Conservation (phyloP, 1,284 basidiomycete genomes). For the Ceratobasidium sp. region DNA sequence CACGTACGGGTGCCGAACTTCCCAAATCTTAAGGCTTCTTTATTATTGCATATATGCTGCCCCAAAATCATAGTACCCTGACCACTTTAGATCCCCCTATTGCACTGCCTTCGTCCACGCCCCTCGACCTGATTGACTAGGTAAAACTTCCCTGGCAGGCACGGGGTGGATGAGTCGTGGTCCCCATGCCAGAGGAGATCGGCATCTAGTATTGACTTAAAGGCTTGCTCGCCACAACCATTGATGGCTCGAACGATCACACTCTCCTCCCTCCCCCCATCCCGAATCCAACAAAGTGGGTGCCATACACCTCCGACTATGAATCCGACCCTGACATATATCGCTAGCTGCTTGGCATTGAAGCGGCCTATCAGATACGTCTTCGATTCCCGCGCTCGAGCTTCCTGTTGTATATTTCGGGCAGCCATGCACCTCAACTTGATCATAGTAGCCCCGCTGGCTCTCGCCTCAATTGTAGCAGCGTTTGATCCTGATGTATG, state of each 20-base stretch:
- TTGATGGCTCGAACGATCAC: neutral
- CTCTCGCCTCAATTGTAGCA: slow-evolving; percentile 3
- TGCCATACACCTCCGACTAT: neutral
- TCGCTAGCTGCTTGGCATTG: too few relatives aligned
- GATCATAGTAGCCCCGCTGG: neutral
- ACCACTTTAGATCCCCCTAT: neutral
- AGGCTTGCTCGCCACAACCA: neutral
- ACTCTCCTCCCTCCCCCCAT: neutral
- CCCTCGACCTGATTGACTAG: neutral
- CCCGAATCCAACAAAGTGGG: neutral
- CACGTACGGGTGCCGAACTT: neutral
- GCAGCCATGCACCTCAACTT: slow-evolving; percentile 14
- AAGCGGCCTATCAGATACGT: too few relatives aligned
- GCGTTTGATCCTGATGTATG: neutral
- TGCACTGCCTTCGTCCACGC: neutral
- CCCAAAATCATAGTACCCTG: neutral
- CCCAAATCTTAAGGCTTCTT: neutral
- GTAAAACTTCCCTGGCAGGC: neutral
- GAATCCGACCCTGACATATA: too few relatives aligned
- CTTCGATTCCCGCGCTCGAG: too few relatives aligned
- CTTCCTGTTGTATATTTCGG: neutral
- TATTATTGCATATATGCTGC: neutral
- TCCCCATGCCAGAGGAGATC: neutral
- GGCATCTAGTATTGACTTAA: neutral
- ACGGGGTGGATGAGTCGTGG: neutral